Evolutionary conservation across 495 filamentous ascomycete genomes (phyloP), one percentile per base, ranked within the genome.

Genomic region (Tuber calosporum): DNA sequence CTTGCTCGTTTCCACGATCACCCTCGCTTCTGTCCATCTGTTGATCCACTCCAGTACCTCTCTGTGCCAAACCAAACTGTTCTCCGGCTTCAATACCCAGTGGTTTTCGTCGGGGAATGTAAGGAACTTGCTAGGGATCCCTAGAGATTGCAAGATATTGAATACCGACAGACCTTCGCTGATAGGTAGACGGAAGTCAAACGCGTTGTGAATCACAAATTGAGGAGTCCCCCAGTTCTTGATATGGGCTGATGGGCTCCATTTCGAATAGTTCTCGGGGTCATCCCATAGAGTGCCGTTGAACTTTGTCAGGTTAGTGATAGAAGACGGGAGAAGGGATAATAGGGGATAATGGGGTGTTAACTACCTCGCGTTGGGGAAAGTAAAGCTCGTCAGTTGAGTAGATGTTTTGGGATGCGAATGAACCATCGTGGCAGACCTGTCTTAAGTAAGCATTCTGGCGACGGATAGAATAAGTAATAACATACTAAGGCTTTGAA

Each of bases 11-110:
- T 53, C n/a, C 9, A 22, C n/a, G n/a, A n/a, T 7, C 26, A 26
- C 26, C 11, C 53, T 62, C 13, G 13, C 26, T 62, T 62, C 53
- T 19, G 76, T 78, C 72, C 73, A 90, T 82, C 91, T 91, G 83
- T 97, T 97, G 74, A 97, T 94, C 89, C 90, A 98, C 68, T 89
- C 89, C 43, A 97, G 76, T 15, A 97, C 93, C 48, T 91, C 91
- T n/a, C 86, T 88, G 81, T 97, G 93, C 94, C 94, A 98, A 66
- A 95, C 85, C 36, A 97, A 83, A 13, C 89, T 90, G 81, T 97
- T 98, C 82, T 98, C 94, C 3, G 90, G 92, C 80, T 96, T 94
- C 66, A 97, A 79, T 34, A 98, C 93, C 92, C 92, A 98, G 73
- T 90, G 88, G 73, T 89, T 89, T 81, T 90, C 88, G 81, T 97